A percentile compares a stretch with the other conserved stretches of the same genome.
These are phyloP conservation scores for Jaltomata sinuosa DNA, from an alignment of 257 asterid genomes.

Conservation along the genomic window DNA sequence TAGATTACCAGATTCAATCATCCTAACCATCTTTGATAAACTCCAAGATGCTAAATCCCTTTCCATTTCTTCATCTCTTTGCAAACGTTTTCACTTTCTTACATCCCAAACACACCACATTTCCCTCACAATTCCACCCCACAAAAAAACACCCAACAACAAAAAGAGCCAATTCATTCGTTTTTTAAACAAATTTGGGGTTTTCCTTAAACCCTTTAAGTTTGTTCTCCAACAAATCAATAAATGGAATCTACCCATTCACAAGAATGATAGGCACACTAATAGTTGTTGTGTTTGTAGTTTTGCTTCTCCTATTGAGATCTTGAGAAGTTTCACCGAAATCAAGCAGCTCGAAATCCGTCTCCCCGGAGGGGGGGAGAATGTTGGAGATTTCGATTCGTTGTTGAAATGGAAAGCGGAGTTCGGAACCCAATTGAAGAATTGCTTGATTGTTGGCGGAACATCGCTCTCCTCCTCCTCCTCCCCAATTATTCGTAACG, in stretches of 20 bases:
- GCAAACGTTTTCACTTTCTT: constrained; percentile 43
- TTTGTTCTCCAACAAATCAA: constrained; percentile 25
- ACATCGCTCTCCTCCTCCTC: too few species aligned
- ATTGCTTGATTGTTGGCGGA: constrained; percentile 57
- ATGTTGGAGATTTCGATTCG: background rate
- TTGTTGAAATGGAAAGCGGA: constrained; percentile 66
- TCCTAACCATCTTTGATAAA: constrained; percentile 35
- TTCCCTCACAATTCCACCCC: constrained; percentile 28
- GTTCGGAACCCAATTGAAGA: constrained; percentile 51
- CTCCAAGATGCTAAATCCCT: constrained; percentile 55
- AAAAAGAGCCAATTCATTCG: constrained; percentile 15
- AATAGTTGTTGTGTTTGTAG: constrained; percentile 17
- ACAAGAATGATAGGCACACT: background rate
- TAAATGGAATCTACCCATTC: constrained; percentile 20
- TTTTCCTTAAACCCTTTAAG: constrained; percentile 29
- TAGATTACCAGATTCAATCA: constrained; percentile 52
- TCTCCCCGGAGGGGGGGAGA: constrained; percentile 15
- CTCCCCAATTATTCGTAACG: background rate
- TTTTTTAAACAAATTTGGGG: constrained; percentile 9
- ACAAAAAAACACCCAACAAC: background rate
- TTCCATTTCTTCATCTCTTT: constrained; percentile 36
- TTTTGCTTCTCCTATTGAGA: constrained; percentile 16
- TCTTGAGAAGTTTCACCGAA: constrained; percentile 30
- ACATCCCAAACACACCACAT: constrained; percentile 33
- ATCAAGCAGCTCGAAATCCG: constrained; percentile 34